phyloP scores from a whole-genome alignment of 176 grass and related monocot species.

The Paspalum notatum region DNA sequence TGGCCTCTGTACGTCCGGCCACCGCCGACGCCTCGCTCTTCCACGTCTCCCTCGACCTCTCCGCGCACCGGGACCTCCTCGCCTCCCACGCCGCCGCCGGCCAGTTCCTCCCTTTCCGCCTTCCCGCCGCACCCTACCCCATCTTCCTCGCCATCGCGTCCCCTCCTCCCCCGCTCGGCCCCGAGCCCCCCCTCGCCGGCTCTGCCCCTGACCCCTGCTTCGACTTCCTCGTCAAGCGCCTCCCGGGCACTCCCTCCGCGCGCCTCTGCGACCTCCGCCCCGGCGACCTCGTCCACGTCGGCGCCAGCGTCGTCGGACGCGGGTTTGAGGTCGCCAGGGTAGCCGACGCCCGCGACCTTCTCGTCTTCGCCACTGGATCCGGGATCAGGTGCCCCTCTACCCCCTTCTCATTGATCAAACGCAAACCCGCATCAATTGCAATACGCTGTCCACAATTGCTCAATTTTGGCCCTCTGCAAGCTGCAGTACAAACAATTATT shows the following conservation, averaged over 20 bases:
- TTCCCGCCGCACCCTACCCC: slow-evolving; percentile 49
- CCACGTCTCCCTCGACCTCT: slow-evolving; percentile 77
- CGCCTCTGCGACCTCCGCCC: slow-evolving; percentile 58
- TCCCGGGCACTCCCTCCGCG: slow-evolving; percentile 62
- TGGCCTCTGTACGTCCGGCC: slow-evolving; percentile 60
- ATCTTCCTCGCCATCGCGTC: slow-evolving; percentile 84
- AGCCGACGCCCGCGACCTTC: slow-evolving; percentile 37
- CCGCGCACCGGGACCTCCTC: slow-evolving; percentile 50
- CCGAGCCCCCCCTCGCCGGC: background rate
- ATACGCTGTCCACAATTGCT: background rate
- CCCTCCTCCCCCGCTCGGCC: slow-evolving; percentile 25
- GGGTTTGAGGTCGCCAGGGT: slow-evolving; percentile 61
- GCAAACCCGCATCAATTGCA: background rate
- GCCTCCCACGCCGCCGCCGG: slow-evolving; percentile 66
- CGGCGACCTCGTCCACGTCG: slow-evolving; percentile 59
- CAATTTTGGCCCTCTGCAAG: background rate
- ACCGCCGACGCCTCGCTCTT: slow-evolving; percentile 74
- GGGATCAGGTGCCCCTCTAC: slow-evolving; percentile 62
- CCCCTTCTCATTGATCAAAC: background rate
- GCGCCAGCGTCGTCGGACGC: slow-evolving; percentile 53
- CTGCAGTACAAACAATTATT: background rate
- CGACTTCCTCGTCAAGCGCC: slow-evolving; percentile 75
- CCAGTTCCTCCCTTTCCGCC: slow-evolving; percentile 80
- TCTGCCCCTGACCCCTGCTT: slow-evolving; percentile 2
- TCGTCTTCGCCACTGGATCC: slow-evolving; percentile 81